Base-by-base conservation (phyloP, 1,139 yeast species). In the Geotrichum aggregatum region DNA sequence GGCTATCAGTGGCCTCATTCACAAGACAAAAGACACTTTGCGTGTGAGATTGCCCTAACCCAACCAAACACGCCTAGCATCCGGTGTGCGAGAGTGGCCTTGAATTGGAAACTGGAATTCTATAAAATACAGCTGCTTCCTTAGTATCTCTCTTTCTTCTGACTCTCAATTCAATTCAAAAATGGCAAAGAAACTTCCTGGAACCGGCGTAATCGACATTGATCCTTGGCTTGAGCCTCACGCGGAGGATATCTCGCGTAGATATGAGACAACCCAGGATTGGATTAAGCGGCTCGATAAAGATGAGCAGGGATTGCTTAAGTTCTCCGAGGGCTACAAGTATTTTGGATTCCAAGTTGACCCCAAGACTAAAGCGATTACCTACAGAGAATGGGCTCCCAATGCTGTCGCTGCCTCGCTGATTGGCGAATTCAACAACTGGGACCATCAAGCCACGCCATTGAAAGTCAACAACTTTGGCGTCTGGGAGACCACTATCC, bases 211-310 rank as follows among this genome's bases (percentile, higher is more conserved):
- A 19, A 71, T 87, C 39, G 79, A 79, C 41, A 68, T 82, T 41
- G 98, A 92, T 64, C 95, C 96, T 3, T 91, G 92, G 87, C 76
- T 92, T 56, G 82, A 83, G 63, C 97, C 98, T 0, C 84, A 75
- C 67, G 76, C 82, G n/a, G 75, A 74, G 14, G 85, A 79, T 56
- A 67, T 84, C 35, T 77, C 75, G 4, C 76, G 79, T 51, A 72
- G 89, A 57, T 71, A 80, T 52, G 69, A 72, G 8, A 57, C 76
- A 5, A 85, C 86, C 14, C 79, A 79, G 58, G 76, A 79, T 47
- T 84, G 88, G 82, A 64, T 71, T 24, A 67, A 74, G 50, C 75
- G 78, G 66, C 66, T 83, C 44, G 66, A 70, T 36, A 59, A 63
- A 19, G 65, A 64, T 24, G 83, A 79, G 58, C 74, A 76, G 1